Evolutionary conservation across 805 yeast genomes (phyloP), one percentile per base, ranked within the genome.

Genomic region (Ogataea allantospora): DNA sequence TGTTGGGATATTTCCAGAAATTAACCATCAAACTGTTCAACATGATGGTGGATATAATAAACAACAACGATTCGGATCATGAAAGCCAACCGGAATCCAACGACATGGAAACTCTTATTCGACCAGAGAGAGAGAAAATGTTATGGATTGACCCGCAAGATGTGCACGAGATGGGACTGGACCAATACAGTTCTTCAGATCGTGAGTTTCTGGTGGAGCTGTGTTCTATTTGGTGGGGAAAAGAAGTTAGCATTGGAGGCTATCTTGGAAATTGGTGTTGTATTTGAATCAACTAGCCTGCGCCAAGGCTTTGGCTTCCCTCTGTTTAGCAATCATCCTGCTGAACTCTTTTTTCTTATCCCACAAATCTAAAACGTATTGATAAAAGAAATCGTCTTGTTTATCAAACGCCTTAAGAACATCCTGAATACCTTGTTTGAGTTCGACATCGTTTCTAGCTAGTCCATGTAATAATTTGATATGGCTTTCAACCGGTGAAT

Each of bases 101-200:
- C 8, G 56, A 47, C 27, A 17, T 27, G 5, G 49, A 42, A 14
- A 28, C 38, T 12, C 33, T 40, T 18, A 13, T 42, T 14, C 16
- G 22, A n/a, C 18, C 36, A 7, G 15, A 14, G 3, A 30, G 28
- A 26, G 45, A 44, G 6, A 24, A 43, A 7, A 28, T 40, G 2
- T 27, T 60, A 10, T 51, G 55, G 43, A 53, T 73, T n/a, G 70
- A 66, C 22, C 62, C 62, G 9, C 62, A 68, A 14, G 82, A 77
- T 51, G 48, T 77, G 27, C 55, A 63, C 16, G 78, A 75, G 41
- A 73, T 77, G 78, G 83, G 83, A 2, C 56, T 77, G 27, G 82
- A 77, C 51, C 80, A 82, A 4, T 66, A 71, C 44, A 67, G 75
- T 15, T 17, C 48, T 1, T 54, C 60, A 5, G 83, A 77, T 51